Evolutionary conservation across 768 basidiomycete genomes (phyloP), one percentile per base, ranked within the genome.

Genomic region (Phaeotremella fagi): DNA sequence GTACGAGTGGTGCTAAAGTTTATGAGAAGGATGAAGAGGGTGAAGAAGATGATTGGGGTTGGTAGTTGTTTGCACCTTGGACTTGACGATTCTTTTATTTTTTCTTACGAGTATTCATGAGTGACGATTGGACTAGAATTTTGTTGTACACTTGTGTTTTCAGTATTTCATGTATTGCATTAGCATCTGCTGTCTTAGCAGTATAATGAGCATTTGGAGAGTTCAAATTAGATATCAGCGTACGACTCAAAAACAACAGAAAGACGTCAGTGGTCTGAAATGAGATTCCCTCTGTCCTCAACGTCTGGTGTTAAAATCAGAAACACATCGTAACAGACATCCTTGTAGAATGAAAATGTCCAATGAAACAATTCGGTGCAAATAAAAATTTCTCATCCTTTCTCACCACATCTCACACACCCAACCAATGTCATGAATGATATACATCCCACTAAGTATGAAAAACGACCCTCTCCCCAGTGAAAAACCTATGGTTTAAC

Each of bases 401-500:
- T 33, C n/a, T 7, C 31, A 33, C 16, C 31, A 33, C 31, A 33
- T 16, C 31, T 7, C 9, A 7, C 31, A 33, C 9, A 7, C 31
- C 16, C 31, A 33, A 16, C 31, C 7, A 33, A 7, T 6, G 38
- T 41, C 38, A 41, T 41, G 18, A 41, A 41, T 22, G 38, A 11
- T 12, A 41, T 41, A 41, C 38, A 41, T 41, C 38, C 38, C 38
- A 22, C 7, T 41, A 35, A n/a, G n/a, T n/a, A n/a, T n/a, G n/a
- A n/a, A n/a, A 7, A 33, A 33, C 31, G 7, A 33, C 16, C 31
- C 31, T 33, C 31, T 16, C 38, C 38, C 38, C 38, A 22, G 6
- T 22, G 22, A 41, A 12, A 11, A 14, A 7, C 16, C 46, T 4
- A 48, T 11, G 14, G 23, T 33, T 25, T 66, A 70, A 47, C 68